Percentiles rank a stretch among this genome's conserved stretches.
Evolutionary conservation across 192 early-diverging fungal species (phyloP).

Genomic region (Phlyctochytrium arcticum): DNA sequence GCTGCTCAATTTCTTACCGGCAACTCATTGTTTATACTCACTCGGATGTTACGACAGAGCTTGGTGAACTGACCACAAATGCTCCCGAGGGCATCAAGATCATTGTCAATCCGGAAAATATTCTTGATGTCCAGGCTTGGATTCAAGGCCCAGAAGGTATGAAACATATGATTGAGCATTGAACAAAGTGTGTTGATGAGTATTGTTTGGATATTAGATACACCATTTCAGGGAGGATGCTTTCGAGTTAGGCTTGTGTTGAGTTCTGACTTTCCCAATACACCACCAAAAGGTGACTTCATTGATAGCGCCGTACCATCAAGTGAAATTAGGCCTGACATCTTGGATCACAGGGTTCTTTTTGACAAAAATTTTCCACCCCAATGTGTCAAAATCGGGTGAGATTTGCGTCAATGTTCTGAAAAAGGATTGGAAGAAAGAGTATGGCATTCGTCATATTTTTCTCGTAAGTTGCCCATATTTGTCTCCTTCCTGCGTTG

Average conservation of each 20-base stretch:
- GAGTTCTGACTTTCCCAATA: constrained; percentile 69
- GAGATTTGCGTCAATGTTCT: constrained; percentile 96
- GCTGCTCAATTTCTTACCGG: neutral
- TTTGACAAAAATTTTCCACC: constrained; percentile 94
- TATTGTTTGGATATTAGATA: constrained; percentile 41
- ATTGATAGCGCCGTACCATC: constrained; percentile 1
- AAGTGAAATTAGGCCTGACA: neutral
- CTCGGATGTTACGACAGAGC: constrained; percentile 15
- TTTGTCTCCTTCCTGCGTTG: neutral
- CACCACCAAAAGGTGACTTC: constrained; percentile 73
- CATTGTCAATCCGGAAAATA: constrained; percentile 61
- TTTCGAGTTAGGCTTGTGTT: constrained; percentile 73
- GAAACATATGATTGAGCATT: neutral
- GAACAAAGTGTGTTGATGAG: neutral
- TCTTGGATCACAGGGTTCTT: constrained; percentile 57
- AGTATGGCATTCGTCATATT: constrained; percentile 78
- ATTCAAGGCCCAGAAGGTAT: constrained; percentile 71
- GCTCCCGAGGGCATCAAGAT: constrained; percentile 84
- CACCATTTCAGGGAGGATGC: constrained; percentile 77
- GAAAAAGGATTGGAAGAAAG: constrained; percentile 94
- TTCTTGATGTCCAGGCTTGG: constrained; percentile 82
- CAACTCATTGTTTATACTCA: neutral
- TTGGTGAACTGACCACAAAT: constrained; percentile 12
- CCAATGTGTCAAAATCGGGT: constrained; percentile 82
- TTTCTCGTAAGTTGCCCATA: constrained; percentile 57